Percentiles rank a stretch among this genome's conserved stretches.
Conservation (phyloP, 73 alveolate species). For the Tetrahymena malaccensis region DNA sequence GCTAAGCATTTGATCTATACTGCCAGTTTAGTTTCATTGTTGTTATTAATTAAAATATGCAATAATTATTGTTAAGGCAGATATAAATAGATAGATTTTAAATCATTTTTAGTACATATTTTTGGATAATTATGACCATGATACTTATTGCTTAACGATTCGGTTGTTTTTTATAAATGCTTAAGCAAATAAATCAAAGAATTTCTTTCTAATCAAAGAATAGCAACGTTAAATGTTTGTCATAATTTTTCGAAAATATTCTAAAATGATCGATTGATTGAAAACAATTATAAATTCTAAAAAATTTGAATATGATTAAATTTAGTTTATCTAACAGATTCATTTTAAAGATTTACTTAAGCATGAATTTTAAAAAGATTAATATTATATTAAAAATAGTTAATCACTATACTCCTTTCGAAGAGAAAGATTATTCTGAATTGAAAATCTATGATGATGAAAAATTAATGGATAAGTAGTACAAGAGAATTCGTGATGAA, state of each 20-base stretch:
- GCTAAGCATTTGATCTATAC: neutral
- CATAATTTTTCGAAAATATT: neutral
- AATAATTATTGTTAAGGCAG: neutral
- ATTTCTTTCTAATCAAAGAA: no score
- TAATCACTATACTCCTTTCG: neutral
- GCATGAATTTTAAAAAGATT: neutral
- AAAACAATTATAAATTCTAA: no score
- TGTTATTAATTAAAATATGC: no score
- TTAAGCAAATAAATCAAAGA: no score
- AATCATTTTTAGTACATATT: no score
- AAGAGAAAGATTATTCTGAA: neutral
- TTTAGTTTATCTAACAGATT: neutral
- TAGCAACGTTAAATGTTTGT: neutral
- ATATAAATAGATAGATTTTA: neutral
- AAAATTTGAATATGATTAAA: neutral
- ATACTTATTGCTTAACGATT: neutral
- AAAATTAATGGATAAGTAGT: neutral
- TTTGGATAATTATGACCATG: neutral
- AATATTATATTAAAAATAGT: neutral
- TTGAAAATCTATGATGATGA: neutral
- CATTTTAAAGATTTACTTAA: neutral
- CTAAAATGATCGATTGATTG: neutral
- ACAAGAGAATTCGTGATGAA: slow-evolving; percentile 10
- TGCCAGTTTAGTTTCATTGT: neutral
- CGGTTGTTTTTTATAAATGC: no score